phyloP scores from a whole-genome alignment of 2,329 filamentous ascomycete genomes.

The Shiraia sp. region DNA sequence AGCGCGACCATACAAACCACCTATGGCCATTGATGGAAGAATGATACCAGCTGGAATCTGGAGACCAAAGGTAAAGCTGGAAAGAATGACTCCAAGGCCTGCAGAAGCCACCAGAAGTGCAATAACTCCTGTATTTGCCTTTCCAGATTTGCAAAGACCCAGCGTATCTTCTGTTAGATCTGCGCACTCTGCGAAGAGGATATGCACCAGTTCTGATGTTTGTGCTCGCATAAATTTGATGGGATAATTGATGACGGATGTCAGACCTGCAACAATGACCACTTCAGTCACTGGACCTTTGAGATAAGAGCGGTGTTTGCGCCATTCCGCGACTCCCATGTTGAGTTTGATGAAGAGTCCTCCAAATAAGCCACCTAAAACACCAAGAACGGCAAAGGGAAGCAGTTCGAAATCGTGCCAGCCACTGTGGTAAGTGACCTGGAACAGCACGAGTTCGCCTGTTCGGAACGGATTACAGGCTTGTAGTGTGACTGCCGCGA shows the following conservation, averaged over 20 bases:
- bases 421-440: slow-evolving; percentile 86
- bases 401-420: slow-evolving; percentile 96
- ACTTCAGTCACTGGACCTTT: slow-evolving; percentile 78
- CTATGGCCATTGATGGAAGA: slow-evolving; percentile 93
- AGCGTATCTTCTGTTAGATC: slow-evolving; percentile 82
- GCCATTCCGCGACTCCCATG: slow-evolving; percentile 82
- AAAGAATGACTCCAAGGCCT: slow-evolving; percentile 80
- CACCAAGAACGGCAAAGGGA: slow-evolving; percentile 83
- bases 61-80: slow-evolving; percentile 87
- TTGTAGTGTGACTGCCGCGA: slow-evolving; percentile 92
- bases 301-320: slow-evolving; percentile 70
- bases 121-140: slow-evolving; percentile 80
- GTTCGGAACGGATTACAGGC: slow-evolving; percentile 93
- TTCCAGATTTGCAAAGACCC: slow-evolving; percentile 85
- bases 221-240: slow-evolving; percentile 97
- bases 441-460: slow-evolving; percentile 92
- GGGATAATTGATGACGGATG: slow-evolving; percentile 89
- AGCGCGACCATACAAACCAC: slow-evolving; percentile 85
- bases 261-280: slow-evolving; percentile 74
- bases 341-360: slow-evolving; percentile 94
- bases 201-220: slow-evolving; percentile 86
- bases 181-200: slow-evolving; percentile 88
- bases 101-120: slow-evolving; percentile 81
- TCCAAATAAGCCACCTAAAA: slow-evolving; percentile 91
- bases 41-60: slow-evolving; percentile 96